Conservation (phyloP, 352 stramenopile species). For the Pythium apleroticum region DNA sequence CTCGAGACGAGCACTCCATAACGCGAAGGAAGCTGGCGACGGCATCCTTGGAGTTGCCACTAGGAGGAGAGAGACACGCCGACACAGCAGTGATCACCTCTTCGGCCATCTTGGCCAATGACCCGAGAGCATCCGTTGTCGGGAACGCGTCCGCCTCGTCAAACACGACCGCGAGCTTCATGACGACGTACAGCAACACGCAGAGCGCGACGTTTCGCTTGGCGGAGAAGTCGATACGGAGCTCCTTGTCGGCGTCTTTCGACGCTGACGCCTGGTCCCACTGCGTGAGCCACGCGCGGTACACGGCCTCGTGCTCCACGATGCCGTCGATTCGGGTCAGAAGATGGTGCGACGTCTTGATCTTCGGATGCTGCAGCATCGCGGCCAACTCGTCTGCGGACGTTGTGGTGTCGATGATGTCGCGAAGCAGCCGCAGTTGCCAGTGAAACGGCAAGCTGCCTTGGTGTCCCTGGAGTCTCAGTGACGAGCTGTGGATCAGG, state of each 20-base stretch:
- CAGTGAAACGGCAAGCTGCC: constrained; percentile 26
- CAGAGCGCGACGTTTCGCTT: constrained; percentile 37
- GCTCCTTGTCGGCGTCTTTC: constrained; percentile 6
- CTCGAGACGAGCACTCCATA: neutral
- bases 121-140: neutral
- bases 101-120: neutral
- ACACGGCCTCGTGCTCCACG: constrained; percentile 2
- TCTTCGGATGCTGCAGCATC: constrained; percentile 53
- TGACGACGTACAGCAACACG: constrained; percentile 45
- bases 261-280: constrained; percentile 9
- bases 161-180: constrained; percentile 27
- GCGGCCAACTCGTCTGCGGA: constrained; percentile 28
- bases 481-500: constrained; percentile 22
- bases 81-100: neutral
- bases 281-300: constrained; percentile 11
- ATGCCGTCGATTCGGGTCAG: constrained; percentile 22
- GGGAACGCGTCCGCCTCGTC: neutral
- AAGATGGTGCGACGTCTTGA: constrained; percentile 33
- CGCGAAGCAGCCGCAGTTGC: constrained; percentile 48
- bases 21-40: neutral
- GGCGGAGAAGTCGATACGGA: constrained; percentile 37
- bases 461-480: neutral
- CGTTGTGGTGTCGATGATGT: constrained; percentile 28
- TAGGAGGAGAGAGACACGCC: neutral
- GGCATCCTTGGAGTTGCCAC: neutral